A percentile compares a stretch with the other conserved stretches of the same genome.
Evolutionary conservation across 1,139 yeast genomes (phyloP).

Genomic region (Candida sp.): DNA sequence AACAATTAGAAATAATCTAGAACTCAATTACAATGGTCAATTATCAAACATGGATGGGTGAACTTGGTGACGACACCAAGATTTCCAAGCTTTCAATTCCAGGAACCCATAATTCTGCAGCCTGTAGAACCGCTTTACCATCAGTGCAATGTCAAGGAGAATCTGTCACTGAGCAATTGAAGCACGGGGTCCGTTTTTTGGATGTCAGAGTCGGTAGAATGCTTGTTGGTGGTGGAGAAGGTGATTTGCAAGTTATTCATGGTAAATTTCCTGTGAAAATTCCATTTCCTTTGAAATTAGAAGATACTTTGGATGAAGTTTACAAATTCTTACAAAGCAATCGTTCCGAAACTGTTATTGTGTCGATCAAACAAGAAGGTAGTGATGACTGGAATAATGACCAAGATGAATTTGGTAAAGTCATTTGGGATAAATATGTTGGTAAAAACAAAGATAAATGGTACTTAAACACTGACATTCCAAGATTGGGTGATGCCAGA

Average conservation of each 20-base stretch:
- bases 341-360: slow-evolving; percentile 58
- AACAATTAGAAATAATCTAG: not conserved
- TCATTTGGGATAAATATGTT: slow-evolving; percentile 61
- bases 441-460: slow-evolving; percentile 51
- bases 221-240: slow-evolving; percentile 45
- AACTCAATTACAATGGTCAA: slow-evolving; percentile 30
- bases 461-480: slow-evolving; percentile 58
- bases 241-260: slow-evolving; percentile 64
- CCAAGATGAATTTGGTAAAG: slow-evolving; percentile 62
- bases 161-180: slow-evolving; percentile 57
- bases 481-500: slow-evolving; percentile 57
- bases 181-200: slow-evolving; percentile 70
- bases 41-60: slow-evolving; percentile 52
- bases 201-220: slow-evolving; percentile 67
- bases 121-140: slow-evolving; percentile 71
- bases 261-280: slow-evolving; percentile 74
- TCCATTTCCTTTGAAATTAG: slow-evolving; percentile 53
- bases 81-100: slow-evolving; percentile 63
- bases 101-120: slow-evolving; percentile 81
- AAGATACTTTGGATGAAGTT: slow-evolving; percentile 50
- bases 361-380: slow-evolving; percentile 77
- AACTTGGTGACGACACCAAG: slow-evolving; percentile 48
- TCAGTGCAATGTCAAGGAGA: slow-evolving; percentile 78
- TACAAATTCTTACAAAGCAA: slow-evolving; percentile 54
- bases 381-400: slow-evolving; percentile 60